Evolutionary conservation across 106 monocot species (phyloP), one percentile per base, ranked within the genome.

Genomic region (Triglochin maritima): DNA sequence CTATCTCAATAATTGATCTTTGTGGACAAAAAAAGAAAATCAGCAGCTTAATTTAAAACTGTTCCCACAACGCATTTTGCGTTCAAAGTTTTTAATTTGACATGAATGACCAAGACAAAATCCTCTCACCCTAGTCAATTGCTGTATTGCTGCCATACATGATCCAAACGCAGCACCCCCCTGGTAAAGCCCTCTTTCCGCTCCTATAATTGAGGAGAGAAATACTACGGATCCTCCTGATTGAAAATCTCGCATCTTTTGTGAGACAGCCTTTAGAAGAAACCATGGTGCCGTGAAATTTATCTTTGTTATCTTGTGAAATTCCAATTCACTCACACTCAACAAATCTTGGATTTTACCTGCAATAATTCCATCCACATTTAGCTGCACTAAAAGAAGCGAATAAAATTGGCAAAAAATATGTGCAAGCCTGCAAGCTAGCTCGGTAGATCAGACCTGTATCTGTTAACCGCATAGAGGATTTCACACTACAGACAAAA

Each of bases 271-370:
- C 57, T 91, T 87, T 50, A 86, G 54, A 49, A 96, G 69, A 88
- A 81, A 96, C 96, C 96, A 96, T 46, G 96, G 83, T 62, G 96
- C 90, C 81, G 79, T 84, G 16, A 82, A 44, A 77, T 96, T 90
- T n/a, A 86, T 56, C 74, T 81, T 87, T 9, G 90, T 60, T 1
- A 73, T 80, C 74, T 86, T 96, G 44, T 88, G 83, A 62, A 82
- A 86, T 62, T 90, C 88, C 15, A 80, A 63, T 71, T 96, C 90
- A 52, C 65, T 78, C 4, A 82, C 61, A 63, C 54, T 62, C 6
- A 91, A 77, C 71, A 72, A 76, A 46, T 88, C 83, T 74, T 82
- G 85, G 59, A 85, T 82, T 54, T 78, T 84, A 8, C 95, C 95
- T 96, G 82, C 5, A 50, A 49, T 4, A 57, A 47, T 10, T 44